Evolutionary conservation across 2,329 filamentous ascomycete genomes (phyloP).

Genomic region (Ustilaginoidea virens): DNA sequence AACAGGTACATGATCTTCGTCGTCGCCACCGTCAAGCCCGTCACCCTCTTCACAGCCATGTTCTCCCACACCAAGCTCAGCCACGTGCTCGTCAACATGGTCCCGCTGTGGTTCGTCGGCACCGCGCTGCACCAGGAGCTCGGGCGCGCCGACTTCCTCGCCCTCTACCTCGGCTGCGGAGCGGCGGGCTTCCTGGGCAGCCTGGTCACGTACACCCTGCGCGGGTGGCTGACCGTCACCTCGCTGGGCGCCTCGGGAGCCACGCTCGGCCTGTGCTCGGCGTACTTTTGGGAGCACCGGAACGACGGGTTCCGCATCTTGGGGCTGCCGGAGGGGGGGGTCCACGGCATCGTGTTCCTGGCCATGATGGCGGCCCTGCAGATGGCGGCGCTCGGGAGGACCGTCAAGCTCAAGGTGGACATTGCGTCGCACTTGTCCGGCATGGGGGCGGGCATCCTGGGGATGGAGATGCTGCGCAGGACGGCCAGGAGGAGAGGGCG

Average conservation of each 20-base stretch:
- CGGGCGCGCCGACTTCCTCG: conserved; percentile 51
- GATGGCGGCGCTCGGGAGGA: conserved; percentile 29
- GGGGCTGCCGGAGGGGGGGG: conserved; percentile 39
- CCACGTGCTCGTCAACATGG: conserved; percentile 52
- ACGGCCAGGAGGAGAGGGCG: conserved; percentile 6
- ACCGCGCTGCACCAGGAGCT: conserved; percentile 53
- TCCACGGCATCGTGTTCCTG: conserved; percentile 39
- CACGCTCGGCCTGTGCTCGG: conserved; percentile 42
- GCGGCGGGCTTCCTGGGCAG: conserved; percentile 42
- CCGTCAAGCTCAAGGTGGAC: conserved; percentile 27
- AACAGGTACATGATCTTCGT: conserved; percentile 55
- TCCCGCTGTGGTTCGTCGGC: conserved; percentile 50
- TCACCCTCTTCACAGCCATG: conserved; percentile 44
- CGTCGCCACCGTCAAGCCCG: conserved; percentile 46
- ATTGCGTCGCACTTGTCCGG: conserved; percentile 38
- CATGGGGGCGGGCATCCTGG: conserved; percentile 29
- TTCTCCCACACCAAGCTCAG: conserved; percentile 52
- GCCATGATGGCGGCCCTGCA: conserved; percentile 35
- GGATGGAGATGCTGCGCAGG: conserved; percentile 19
- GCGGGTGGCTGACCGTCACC: conserved; percentile 28
- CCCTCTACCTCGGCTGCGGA: conserved; percentile 48
- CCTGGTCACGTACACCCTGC: conserved; percentile 32
- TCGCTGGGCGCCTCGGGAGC: conserved; percentile 54
- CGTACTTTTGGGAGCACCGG: conserved; percentile 45
- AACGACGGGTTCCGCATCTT: conserved; percentile 41